Evolutionary conservation across 2,329 filamentous ascomycete genomes (phyloP), one percentile per base, ranked within the genome.

Genomic region (Cladosporium sphaerospermum): DNA sequence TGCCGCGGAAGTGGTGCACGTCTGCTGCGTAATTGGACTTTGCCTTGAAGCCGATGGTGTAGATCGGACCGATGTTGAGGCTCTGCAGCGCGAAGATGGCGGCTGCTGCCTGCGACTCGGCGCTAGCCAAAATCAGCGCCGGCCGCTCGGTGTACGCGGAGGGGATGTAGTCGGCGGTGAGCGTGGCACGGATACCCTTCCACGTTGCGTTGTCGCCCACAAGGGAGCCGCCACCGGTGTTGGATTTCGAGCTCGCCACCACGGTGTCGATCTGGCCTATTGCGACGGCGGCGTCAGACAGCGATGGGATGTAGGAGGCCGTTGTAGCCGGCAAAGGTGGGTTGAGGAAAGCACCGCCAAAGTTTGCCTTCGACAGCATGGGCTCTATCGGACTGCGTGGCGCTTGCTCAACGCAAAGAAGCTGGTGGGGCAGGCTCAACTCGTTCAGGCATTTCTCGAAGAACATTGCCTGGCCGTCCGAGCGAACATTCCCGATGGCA

Each of bases 251-350:
- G 50, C 78, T 79, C 19, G 87, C 83, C 19, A 90, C 78, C 43
- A 95, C 88, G 0, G 88, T 93, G 65, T 95, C 89, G 36, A 93
- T 80, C 59, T 90, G 83, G 9, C 89, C 89, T 57, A 90, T 93
- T 1, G 84, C 83, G 2, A 83, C 79, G 37, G 87, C 88, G 8
- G 89, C 87, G 61, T 90, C 87, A 7, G 86, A 89, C 47, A 92
- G 72, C 1, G 77, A 72, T 14, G 80, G 80, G 33, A 87, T 78
- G 54, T 88, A 82, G 9, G 79, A 75, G 42, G 68, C 67, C 5
- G 54, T 78, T 71, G 61, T 80, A 71, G 34, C 72, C 63, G 73
- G 62, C 48, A 90, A 73, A 0, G 88, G 84, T 10, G 88, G 88
- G 62, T 86, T 87, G 56, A 95, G 77, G 63, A 88, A 91, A 33